Evolutionary conservation across 2,329 filamentous ascomycete species (phyloP), one percentile per base, ranked within the genome.

Genomic region (Hymenoscyphus fructigenus): DNA sequence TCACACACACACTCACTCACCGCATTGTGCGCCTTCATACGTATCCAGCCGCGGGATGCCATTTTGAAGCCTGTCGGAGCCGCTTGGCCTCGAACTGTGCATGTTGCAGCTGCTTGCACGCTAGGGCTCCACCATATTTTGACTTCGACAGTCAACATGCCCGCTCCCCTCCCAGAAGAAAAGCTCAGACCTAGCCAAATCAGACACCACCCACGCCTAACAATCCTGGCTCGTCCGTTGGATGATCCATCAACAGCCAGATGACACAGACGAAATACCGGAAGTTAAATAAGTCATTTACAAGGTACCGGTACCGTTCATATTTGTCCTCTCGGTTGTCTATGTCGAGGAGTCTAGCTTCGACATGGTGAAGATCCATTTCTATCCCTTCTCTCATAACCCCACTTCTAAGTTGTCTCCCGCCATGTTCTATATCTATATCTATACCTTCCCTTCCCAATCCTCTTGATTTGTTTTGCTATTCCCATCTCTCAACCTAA

Each of bases 211-310:
- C 44, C 44, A 50, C 47, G 47, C 47, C 47, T 26, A 28, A 53
- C 47, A 53, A 68, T 65, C 69, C 68, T 65, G 70, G 70, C 57
- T 69, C 63, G 66, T 69, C 70, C 69, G 69, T 70, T 69, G 68
- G 67, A 68, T 57, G 47, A 26, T 70, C 71, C 71, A 70, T 69
- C 69, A 69, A 66, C 70, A 72, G 66, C 70, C 68, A 72, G 64
- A 75, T 75, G 73, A 75, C 73, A 76, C 73, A 74, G 71, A 75
- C 72, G 68, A 74, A 72, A 74, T 74, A 71, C 71, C 72, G 69
- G 65, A 72, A 72, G 67, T 70, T 69, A 66, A 66, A 50, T 70
- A 71, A 73, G 67, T 74, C 70, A 72, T 64, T 71, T 68, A 68
- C 71, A 73, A 72, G 70, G 72, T 70, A 69, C 65, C 65, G 70